Evolutionary conservation across 169 alveolate species (phyloP).

Genomic region (Cryptosporidium sp.): DNA sequence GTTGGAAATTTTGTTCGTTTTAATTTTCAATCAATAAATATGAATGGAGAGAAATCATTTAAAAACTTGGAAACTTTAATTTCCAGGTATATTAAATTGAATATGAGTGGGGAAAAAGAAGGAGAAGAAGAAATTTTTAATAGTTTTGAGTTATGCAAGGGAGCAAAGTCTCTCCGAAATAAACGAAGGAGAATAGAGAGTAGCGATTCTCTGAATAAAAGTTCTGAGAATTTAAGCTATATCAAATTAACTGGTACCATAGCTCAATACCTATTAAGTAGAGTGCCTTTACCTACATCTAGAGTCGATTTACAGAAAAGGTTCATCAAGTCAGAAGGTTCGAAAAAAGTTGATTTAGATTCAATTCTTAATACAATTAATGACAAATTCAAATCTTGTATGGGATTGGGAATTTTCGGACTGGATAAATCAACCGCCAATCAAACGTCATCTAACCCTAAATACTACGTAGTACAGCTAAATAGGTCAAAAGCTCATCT

Average conservation of each 20-base stretch:
- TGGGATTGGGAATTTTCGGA: slow-evolving; percentile 66
- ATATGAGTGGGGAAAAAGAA: neutral
- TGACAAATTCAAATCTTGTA: slow-evolving; percentile 15
- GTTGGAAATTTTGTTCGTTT: neutral
- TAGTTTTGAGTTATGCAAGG: slow-evolving; percentile 3
- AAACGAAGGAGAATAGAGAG: slow-evolving; percentile 4
- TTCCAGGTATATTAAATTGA: neutral
- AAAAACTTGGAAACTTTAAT: slow-evolving; percentile 5
- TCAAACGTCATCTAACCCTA: slow-evolving; percentile 12
- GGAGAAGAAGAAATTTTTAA: neutral
- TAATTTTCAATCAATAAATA: neutral
- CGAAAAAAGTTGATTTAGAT: slow-evolving; percentile 38
- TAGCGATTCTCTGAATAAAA: neutral
- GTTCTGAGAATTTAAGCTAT: neutral
- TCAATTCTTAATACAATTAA: slow-evolving; percentile 19
- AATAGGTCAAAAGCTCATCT: slow-evolving; percentile 30
- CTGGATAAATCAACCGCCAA: neutral
- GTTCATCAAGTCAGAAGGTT: slow-evolving; percentile 19
- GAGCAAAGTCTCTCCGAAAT: neutral
- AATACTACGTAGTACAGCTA: slow-evolving; percentile 61
- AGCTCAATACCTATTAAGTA: slow-evolving; percentile 56
- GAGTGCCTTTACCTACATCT: slow-evolving; percentile 64
- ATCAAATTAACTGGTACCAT: slow-evolving; percentile 7
- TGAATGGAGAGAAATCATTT: neutral
- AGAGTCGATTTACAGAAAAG: slow-evolving; percentile 48